A percentile compares a stretch with the other conserved stretches of the same genome.
phyloP scores from a whole-genome alignment of 805 yeast species.

The Pichia cabralensis region DNA sequence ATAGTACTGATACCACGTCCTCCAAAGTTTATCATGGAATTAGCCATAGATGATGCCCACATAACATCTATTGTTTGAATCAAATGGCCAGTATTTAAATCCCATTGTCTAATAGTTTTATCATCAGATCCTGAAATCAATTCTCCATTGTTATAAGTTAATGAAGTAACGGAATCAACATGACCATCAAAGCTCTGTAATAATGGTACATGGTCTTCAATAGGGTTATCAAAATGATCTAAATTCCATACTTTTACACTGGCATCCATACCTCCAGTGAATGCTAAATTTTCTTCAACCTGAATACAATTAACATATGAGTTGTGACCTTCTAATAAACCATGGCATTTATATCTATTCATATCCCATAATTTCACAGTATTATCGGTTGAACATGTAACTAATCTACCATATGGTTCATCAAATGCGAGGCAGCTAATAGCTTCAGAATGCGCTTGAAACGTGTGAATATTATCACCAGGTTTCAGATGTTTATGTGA shows the following conservation, averaged over 20 bases:
- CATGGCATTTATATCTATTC: conserved; percentile 40
- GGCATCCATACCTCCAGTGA: conserved; percentile 57
- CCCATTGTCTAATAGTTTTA: conserved; percentile 70
- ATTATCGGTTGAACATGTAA: conserved; percentile 70
- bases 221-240: conserved; percentile 11
- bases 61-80: conserved; percentile 60
- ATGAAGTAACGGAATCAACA: conserved; percentile 54
- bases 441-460: conserved; percentile 43
- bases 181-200: conserved; percentile 51
- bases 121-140: conserved; percentile 65
- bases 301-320: conserved; percentile 53
- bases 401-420: conserved; percentile 65
- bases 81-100: conserved; percentile 53
- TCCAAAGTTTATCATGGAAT: conserved; percentile 7
- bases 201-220: conserved; percentile 21
- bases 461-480: conserved; percentile 42
- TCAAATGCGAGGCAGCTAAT: conserved; percentile 59
- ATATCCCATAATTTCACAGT: conserved; percentile 80
- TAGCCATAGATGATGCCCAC: conserved; percentile 40
- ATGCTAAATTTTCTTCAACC: conserved; percentile 35
- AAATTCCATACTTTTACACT: conserved; percentile 53
- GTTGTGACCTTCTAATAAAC: conserved; percentile 48
- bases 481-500: conserved; percentile 44
- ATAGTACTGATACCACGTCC: conserved; percentile 6
- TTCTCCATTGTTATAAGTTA: conserved; percentile 42